Base-by-base conservation (phyloP, 148 eudicot species). In the Amaranthus palmeri region DNA sequence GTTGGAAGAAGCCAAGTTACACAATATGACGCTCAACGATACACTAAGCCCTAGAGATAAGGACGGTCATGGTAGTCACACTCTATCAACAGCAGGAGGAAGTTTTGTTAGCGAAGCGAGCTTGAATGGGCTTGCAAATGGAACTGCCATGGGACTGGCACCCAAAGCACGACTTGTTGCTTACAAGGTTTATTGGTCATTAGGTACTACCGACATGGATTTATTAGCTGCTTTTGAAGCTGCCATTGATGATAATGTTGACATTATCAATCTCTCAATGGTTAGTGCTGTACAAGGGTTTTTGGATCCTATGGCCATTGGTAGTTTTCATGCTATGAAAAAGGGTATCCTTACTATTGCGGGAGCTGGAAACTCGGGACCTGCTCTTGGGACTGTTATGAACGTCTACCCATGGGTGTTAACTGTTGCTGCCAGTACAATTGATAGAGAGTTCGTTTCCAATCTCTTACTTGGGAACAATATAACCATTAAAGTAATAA, bases 171-270 rank as follows among this genome's bases (percentile, higher is more conserved):
- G 72, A 0, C 65, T 77, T 0, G 76, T 69, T 36, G 68, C 73
- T n/a, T 77, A 72, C 62, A 77, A 77, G 72, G 71, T 45, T 3
- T 49, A 62, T n/a, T 77, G 80, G 80, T 51, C 73, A 0, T 61
- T 56, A 15, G 52, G 4, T 1, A 8, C 45, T 46, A 13, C 41
- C 53, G 45, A 42, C 18, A 4, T 58, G 0, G 79, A 76, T 54
- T 52, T 52, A 53, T 5, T 76, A 12, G 69, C 68, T n/a, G 79
- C 70, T 3, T 13, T 70, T 14, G 79, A 76, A 36, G 70, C 65
- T 9, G 74, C 79, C 1, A 61, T 76, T 0, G 36, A 6, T 6
- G 79, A 76, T 15, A 70, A 70, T 7, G 70, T 76, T 40, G 49
- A 76, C 54, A 44, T 76, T 3, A 7, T 76, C 8, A 61, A 61